Percentiles rank a stretch among this genome's conserved stretches.
phyloP scores from a whole-genome alignment of 2,329 filamentous ascomycete genomes.

The Penicillium sp. region DNA sequence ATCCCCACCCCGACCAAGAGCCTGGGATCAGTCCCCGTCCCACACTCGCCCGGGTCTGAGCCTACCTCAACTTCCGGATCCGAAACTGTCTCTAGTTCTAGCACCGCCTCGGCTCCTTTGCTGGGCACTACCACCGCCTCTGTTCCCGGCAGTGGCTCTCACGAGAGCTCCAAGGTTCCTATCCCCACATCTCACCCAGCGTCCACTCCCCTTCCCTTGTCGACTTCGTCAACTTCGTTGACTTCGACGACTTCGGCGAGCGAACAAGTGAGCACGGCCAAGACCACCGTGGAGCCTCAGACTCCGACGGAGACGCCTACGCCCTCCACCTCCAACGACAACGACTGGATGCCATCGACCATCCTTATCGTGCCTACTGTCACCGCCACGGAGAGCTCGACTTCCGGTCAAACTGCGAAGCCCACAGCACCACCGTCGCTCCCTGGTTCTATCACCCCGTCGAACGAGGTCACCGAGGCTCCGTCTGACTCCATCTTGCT shows the following conservation, averaged over 20 bases:
- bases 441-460: slow-evolving; percentile 73
- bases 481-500: slow-evolving; percentile 69
- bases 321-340: slow-evolving; percentile 24
- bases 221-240: slow-evolving; percentile 33
- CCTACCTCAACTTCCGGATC: slow-evolving; percentile 4
- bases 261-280: slow-evolving; percentile 27
- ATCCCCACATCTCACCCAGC: slow-evolving; percentile 14
- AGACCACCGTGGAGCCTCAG: slow-evolving; percentile 30
- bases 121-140: slow-evolving; percentile 8
- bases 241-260: slow-evolving; percentile 26
- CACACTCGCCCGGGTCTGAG: slow-evolving; percentile 15
- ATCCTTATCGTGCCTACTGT: slow-evolving; percentile 21
- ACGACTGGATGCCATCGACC: slow-evolving; percentile 25
- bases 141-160: slow-evolving; percentile 10
- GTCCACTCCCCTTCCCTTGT: slow-evolving; percentile 41
- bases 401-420: slow-evolving; percentile 41
- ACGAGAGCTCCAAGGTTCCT: slow-evolving; percentile 12
- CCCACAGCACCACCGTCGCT: slow-evolving; percentile 63
- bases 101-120: slow-evolving; percentile 5
- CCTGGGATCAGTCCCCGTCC: slow-evolving; percentile 18
- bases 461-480: slow-evolving; percentile 55
- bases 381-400: slow-evolving; percentile 11
- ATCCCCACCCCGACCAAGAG: slow-evolving; percentile 15
- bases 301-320: slow-evolving; percentile 25
- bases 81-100: slow-evolving; percentile 6